Evolutionary conservation across 139 green algal genomes (phyloP), one percentile per base, ranked within the genome.

Genomic region (Monoraphidium neglectum): DNA sequence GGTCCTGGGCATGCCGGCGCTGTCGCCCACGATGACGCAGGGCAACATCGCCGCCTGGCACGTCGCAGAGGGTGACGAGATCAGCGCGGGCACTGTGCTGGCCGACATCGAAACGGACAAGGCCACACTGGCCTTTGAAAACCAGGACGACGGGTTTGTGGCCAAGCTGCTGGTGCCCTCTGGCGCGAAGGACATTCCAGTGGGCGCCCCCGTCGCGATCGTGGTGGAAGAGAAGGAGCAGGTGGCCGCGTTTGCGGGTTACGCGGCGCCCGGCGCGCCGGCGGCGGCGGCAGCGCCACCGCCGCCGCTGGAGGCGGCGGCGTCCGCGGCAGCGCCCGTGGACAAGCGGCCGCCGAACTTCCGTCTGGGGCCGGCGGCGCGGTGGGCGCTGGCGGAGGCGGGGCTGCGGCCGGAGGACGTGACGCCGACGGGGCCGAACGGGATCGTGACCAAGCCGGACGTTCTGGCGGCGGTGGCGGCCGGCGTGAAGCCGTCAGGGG

Each of bases 21-120:
- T 98, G 8, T 97, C 92, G 4, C 94, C 94, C n/a, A 98, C 94
- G 0, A 97, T 98, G 94, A 76, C 81, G 2, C 75, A 91, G 67
- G 94, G 94, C 62, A 95, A 92, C 84, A 66, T 96, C 1, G 77
- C 83, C 0, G 78, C 68, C 54, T 95, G 84, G 84, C 56, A 90
- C 57, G 82, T 91, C 49, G 92, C 86, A 30, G 86, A 85, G 30
- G 88, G 88, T 28, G 84, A 92, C 16, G 62, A 83, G 43, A 72
- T 95, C 0, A 46, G 53, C 15, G 62, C 87, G 1, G 90, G 90
- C 37, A 77, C 78, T 40, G 62, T 98, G 21, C 86, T 99, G 38
- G 92, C 90, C 15, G 94, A 98, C 24, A 90, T 99, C 1, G 95
- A 99, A 76, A 99, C 95, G 13, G 95, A 98, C 85, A 98, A 98